phyloP scores from a whole-genome alignment of 768 basidiomycete species.

The Kwoniella bestiolae region DNA sequence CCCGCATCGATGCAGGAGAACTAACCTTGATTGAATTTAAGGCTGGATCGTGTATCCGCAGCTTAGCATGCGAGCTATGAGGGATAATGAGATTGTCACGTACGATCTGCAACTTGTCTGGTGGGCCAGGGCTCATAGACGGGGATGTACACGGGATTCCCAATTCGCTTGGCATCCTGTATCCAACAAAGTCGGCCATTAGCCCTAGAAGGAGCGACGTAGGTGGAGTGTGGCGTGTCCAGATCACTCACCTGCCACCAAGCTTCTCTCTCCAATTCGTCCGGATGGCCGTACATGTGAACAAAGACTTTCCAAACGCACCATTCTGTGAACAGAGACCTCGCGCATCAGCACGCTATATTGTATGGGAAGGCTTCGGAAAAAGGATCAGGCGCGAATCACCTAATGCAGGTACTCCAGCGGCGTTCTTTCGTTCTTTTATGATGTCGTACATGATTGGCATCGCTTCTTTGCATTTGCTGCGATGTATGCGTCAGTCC shows the following conservation, averaged over 20 bases:
- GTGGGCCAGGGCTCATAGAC: constrained; percentile 17
- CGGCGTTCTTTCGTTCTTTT: constrained; percentile 15
- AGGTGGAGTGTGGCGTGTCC: background rate
- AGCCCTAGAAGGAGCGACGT: background rate
- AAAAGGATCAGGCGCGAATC: background rate
- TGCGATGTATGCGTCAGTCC: background rate
- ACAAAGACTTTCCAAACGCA: constrained; percentile 19
- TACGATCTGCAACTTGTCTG: constrained; percentile 16
- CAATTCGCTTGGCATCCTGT: constrained; percentile 11
- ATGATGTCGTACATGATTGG: constrained; percentile 8
- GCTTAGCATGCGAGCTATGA: background rate
- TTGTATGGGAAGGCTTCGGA: background rate
- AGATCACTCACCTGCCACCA: constrained; percentile 22
- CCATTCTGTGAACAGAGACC: constrained; percentile 7
- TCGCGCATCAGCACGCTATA: background rate
- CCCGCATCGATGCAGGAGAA: background rate
- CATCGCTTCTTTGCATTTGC: constrained; percentile 16
- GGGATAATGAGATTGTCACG: background rate
- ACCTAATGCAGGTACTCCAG: constrained; percentile 19
- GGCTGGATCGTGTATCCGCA: background rate
- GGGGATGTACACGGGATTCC: constrained; percentile 15
- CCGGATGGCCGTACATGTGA: constrained; percentile 6
- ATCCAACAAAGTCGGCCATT: background rate
- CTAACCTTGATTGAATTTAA: constrained; percentile 13
- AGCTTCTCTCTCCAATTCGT: constrained; percentile 12